phyloP scores from a whole-genome alignment of 2,329 filamentous ascomycete genomes.

The Phyllosticta paracitricarpa region DNA sequence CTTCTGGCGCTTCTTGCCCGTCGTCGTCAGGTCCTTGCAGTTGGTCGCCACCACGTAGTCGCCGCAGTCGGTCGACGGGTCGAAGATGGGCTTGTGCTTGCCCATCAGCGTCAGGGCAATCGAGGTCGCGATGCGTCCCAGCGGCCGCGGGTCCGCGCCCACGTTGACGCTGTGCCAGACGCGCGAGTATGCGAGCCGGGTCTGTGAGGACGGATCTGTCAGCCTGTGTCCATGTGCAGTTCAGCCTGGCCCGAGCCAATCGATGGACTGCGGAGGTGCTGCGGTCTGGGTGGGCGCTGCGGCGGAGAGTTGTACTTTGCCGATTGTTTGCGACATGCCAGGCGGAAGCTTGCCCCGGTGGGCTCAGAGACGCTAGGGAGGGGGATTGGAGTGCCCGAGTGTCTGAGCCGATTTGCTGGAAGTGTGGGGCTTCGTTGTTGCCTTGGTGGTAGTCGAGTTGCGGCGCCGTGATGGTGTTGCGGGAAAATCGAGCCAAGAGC shows the following conservation, averaged over 20 bases:
- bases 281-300: background rate
- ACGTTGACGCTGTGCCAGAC: conserved; percentile 88
- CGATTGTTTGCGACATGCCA: conserved; percentile 69
- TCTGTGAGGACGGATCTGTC: conserved; percentile 45
- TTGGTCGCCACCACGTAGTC: conserved; percentile 95
- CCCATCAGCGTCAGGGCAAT: conserved; percentile 89
- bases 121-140: conserved; percentile 78
- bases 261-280: background rate
- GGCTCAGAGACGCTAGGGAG: conserved; percentile 8
- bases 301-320: conserved; percentile 48
- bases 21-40: conserved; percentile 77
- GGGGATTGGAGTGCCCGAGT: background rate
- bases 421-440: background rate
- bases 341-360: conserved; percentile 16
- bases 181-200: conserved; percentile 89
- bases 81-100: conserved; percentile 97
- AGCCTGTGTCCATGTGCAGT: background rate
- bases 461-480: conserved; percentile 1
- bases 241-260: background rate
- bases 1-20: conserved; percentile 84
- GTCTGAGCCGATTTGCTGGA: background rate
- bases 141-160: conserved; percentile 57
- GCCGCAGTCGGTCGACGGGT: conserved; percentile 95
- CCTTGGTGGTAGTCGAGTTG: background rate
- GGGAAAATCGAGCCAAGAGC: conserved; percentile 10